Percentiles rank a stretch among this genome's conserved stretches.
Evolutionary conservation across 371 early-diverging fungal genomes (phyloP).

Genomic region (Rhizopus stolonifer): DNA sequence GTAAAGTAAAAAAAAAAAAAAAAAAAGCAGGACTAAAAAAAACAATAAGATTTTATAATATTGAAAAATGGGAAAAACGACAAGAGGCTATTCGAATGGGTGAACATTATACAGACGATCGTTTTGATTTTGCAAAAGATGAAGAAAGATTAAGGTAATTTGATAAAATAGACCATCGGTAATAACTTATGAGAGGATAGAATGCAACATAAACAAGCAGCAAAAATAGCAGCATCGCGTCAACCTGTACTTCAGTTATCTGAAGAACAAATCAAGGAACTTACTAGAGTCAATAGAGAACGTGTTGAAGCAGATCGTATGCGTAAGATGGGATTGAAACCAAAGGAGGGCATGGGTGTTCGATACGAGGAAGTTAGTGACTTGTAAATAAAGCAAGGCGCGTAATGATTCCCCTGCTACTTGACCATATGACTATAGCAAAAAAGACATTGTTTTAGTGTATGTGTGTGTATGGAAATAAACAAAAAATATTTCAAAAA

Average conservation of each 20-base stretch:
- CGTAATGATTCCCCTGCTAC: no score
- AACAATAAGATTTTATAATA: constrained; percentile 50
- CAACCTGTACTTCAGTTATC: constrained; percentile 44
- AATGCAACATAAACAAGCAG: constrained; percentile 29
- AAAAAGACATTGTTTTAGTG: no score
- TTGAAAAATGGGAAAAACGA: constrained; percentile 60
- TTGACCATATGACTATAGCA: no score
- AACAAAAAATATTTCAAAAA: no score
- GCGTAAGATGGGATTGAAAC: constrained; percentile 63
- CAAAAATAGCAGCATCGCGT: constrained; percentile 22
- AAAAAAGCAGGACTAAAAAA: constrained; percentile 18
- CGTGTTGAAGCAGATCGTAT: constrained; percentile 67
- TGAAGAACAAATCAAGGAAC: constrained; percentile 59
- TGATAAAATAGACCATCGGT: background rate
- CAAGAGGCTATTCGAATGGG: constrained; percentile 60
- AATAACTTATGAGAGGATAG: constrained; percentile 9
- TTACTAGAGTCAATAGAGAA: constrained; percentile 64
- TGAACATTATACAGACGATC: constrained; percentile 24
- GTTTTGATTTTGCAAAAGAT: constrained; percentile 40
- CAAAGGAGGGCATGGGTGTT: constrained; percentile 51
- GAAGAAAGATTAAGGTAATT: constrained; percentile 49
- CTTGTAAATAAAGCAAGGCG: background rate
- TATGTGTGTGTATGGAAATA: no score
- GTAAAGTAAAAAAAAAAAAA: constrained; percentile 29
- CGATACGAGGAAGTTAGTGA: constrained; percentile 37